Evolutionary conservation across 2,329 filamentous ascomycete genomes (phyloP), one percentile per base, ranked within the genome.

Genomic region (Taxawa tesnikishii): DNA sequence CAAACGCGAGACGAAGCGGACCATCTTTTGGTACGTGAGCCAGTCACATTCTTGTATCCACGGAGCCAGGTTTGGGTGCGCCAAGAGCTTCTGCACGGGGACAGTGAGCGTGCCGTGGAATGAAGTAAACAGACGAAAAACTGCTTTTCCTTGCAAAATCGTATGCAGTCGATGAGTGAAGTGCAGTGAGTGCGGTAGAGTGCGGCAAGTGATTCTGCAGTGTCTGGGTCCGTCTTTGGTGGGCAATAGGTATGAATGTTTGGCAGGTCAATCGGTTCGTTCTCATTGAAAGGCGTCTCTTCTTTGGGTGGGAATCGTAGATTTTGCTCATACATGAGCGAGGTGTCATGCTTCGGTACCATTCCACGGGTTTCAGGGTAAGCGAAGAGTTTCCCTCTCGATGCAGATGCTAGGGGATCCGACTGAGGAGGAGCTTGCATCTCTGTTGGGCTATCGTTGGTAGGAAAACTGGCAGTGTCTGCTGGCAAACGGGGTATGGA

Each of bases 21-120:
- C 85, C 81, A 96, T 94, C 44, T 87, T 85, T 54, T 96, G 85
- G 53, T 98, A 98, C 61, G 94, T 82, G 19, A 88, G 70, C 60
- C 90, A 92, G 54, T 98, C 90, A 52, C 84, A 94, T 53, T 93
- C 81, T 51, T 90, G 83, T 39, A 98, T 92, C 90, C 90, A 98
- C 2, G 80, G 71, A 3, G 85, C 83, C 34, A 96, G 64, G 34
- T 76, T 77, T 3, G 80, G 75, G 48, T 93, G 75, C 10, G 77
- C 76, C 47, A 98, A 80, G 3, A 98, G 63, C 55, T 92, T 94
- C 55, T 94, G 85, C 3, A 96, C 88, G 5, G 90, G 90, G 56
- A 94, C 92, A 1, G 90, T 98, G 47, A 98, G 71, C 2, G 87
- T 96, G 34, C 90, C 90, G 49, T 94, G 84, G 54, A 98, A 96